Conservation (phyloP, 2,329 filamentous ascomycete genomes). For the Aspergillus aculeatinus region DNA sequence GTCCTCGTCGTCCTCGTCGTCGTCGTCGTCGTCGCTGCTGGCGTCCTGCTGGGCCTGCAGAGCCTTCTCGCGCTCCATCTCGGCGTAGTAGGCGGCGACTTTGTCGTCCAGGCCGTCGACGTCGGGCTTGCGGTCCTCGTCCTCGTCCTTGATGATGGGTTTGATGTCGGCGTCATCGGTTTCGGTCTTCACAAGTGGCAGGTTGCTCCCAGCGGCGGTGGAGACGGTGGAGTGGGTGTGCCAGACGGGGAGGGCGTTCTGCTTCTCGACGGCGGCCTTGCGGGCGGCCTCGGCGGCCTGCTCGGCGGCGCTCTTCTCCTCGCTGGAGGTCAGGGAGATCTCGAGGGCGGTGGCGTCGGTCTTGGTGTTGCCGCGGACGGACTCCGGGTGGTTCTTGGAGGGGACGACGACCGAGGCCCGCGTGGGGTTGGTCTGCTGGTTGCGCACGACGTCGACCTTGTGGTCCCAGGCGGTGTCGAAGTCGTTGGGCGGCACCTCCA, state of each 20-base stretch:
- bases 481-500: conserved; percentile 50
- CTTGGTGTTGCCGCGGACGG: conserved; percentile 44
- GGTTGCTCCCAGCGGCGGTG: conserved; percentile 22
- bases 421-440: conserved; percentile 43
- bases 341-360: conserved; percentile 47
- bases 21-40: conserved; percentile 42
- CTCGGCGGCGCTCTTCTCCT: conserved; percentile 51
- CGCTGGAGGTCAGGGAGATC: conserved; percentile 50
- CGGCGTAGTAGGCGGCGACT: conserved; percentile 48
- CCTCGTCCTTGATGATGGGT: conserved; percentile 41
- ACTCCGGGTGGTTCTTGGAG: conserved; percentile 36
- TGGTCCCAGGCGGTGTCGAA: conserved; percentile 51
- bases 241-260: conserved; percentile 55
- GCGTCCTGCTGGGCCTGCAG: conserved; percentile 43
- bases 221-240: conserved; percentile 53
- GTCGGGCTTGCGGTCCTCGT: conserved; percentile 45
- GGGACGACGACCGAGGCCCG: conserved; percentile 44
- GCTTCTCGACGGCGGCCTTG: conserved; percentile 50
- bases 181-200: conserved; percentile 27
- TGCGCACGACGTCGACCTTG: conserved; percentile 47
- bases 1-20: conserved; percentile 34
- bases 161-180: conserved; percentile 37
- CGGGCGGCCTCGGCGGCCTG: conserved; percentile 48
- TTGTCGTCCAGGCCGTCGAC: conserved; percentile 47
- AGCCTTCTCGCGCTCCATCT: conserved; percentile 46